Conservation (phyloP, 495 filamentous ascomycete genomes). For the Penicillium turbatum region DNA sequence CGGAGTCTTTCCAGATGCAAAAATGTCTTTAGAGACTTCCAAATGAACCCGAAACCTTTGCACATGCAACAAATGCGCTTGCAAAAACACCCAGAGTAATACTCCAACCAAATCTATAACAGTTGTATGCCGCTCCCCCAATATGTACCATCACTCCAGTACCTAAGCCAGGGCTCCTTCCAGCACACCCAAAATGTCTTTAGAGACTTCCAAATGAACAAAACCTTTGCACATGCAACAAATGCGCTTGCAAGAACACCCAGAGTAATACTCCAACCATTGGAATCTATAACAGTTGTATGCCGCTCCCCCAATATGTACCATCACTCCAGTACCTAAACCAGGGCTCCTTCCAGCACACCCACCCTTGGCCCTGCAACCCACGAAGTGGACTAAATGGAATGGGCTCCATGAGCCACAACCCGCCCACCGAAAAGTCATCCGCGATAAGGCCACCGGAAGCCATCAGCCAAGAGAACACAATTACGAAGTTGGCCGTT, state of each 20-base stretch:
- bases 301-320: slow-evolving; percentile 63
- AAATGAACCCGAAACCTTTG: too few species aligned
- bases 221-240: too few species aligned
- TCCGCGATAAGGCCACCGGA: slow-evolving; percentile 52
- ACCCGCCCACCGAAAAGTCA: slow-evolving; percentile 56
- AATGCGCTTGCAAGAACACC: too few species aligned
- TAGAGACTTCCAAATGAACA: background rate
- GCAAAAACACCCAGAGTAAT: too few species aligned
- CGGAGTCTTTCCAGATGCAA: background rate
- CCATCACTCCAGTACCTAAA: slow-evolving; percentile 48
- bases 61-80: too few species aligned
- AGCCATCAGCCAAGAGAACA: slow-evolving; percentile 53
- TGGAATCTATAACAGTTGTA: slow-evolving; percentile 26
- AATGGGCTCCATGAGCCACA: slow-evolving; percentile 68
- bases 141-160: slow-evolving; percentile 51
- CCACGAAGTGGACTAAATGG: slow-evolving; percentile 57
- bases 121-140: slow-evolving; percentile 59
- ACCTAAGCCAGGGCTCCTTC: slow-evolving; percentile 46
- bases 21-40: background rate
- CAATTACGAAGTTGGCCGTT: slow-evolving; percentile 49
- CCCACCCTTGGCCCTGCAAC: slow-evolving; percentile 46
- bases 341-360: slow-evolving; percentile 52
- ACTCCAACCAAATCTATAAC: slow-evolving; percentile 1
- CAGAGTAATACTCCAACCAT: too few species aligned
- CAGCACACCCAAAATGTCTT: slow-evolving; percentile 49